Evolutionary conservation across 441 rosid genomes (phyloP), one percentile per base, ranked within the genome.

Genomic region (Jatropha podagrica): DNA sequence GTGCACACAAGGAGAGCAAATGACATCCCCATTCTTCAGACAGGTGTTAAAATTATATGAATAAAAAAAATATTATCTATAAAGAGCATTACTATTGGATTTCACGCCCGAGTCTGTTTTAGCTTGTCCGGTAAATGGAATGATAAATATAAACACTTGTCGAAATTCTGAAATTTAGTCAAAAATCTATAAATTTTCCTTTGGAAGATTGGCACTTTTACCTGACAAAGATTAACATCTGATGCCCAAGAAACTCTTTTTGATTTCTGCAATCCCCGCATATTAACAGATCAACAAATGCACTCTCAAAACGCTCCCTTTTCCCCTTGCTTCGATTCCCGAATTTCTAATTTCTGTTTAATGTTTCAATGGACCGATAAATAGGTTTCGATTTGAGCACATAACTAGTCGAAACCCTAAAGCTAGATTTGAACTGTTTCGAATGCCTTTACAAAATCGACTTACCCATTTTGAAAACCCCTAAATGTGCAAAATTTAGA

Each of bases 171-270:
- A 60, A 44, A 67, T 46, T 58, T 12, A 74, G 42, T 37, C 38
- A 4, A 52, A 27, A 58, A 67, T 41, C 14, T 32, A 63, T 32
- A 37, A 46, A 49, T 46, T 48, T 76, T 68, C 49, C 32, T 56
- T 20, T 7, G 49, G 61, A 61, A 32, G 32, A 32, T 32, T 32
- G 32, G 32, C 79, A 56, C 27, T 71, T 83, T 91, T 95, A 96
- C 99, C 99, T 93, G 97, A 87, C 94, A 91, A 86, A 93, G 99
- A 76, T 89, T 92, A 83, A 80, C 92, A 91, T 94, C 98, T 15
- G 97, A 78, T 54, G 98, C 96, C 99, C 99, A 93, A 5, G 92
- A 78, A 75, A 95, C 88, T 82, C 95, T 87, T 87, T 91, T 95
- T 77, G 91, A 91, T 92, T 90, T 92, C 85, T 79, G 85, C 86